Percentiles rank a stretch among this genome's conserved stretches.
Evolutionary conservation across 2,329 filamentous ascomycete species (phyloP).

Genomic region (Emmonsiellopsis sp.): DNA sequence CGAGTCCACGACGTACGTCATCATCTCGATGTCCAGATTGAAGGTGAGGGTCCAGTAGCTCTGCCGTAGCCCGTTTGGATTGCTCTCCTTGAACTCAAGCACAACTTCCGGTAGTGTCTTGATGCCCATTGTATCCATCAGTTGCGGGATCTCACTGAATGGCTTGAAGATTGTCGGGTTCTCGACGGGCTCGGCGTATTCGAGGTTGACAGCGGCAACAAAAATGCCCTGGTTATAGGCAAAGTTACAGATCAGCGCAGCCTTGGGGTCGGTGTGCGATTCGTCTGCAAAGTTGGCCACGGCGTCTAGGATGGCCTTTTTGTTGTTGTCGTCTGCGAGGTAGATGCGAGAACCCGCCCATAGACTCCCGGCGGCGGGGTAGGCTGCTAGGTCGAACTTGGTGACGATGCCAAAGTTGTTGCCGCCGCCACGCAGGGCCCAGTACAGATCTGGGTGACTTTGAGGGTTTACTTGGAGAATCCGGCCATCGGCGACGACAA

Average conservation of each 20-base stretch:
- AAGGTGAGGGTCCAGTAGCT: slow-evolving; percentile 26
- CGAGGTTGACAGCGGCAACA: slow-evolving; percentile 24
- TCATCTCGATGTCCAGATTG: slow-evolving; percentile 19
- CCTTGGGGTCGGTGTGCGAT: slow-evolving; percentile 24
- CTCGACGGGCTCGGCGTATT: slow-evolving; percentile 26
- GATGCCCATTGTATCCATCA: slow-evolving; percentile 21
- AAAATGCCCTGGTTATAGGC: slow-evolving; percentile 17
- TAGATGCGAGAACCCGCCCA: slow-evolving; percentile 30
- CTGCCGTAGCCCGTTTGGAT: slow-evolving; percentile 24
- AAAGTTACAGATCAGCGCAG: slow-evolving; percentile 26
- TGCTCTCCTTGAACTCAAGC: slow-evolving; percentile 23
- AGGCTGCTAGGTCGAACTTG: slow-evolving; percentile 30
- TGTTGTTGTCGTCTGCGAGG: slow-evolving; percentile 13
- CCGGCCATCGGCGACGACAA: slow-evolving; percentile 33
- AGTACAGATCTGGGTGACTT: slow-evolving; percentile 41
- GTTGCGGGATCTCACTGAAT: slow-evolving; percentile 14
- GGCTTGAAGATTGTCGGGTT: slow-evolving; percentile 23
- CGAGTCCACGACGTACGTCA: slow-evolving; percentile 16
- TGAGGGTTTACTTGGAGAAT: slow-evolving; percentile 29
- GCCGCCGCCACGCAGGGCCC: slow-evolving; percentile 38
- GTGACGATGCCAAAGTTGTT: slow-evolving; percentile 34
- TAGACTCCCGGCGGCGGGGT: slow-evolving; percentile 25
- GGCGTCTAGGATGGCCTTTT: slow-evolving; percentile 21
- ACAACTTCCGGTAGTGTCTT: slow-evolving; percentile 24
- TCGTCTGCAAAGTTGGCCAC: slow-evolving; percentile 23